Evolutionary conservation across 2,329 filamentous ascomycete genomes (phyloP), one percentile per base, ranked within the genome.

Genomic region (Stemphylium vesicarium): DNA sequence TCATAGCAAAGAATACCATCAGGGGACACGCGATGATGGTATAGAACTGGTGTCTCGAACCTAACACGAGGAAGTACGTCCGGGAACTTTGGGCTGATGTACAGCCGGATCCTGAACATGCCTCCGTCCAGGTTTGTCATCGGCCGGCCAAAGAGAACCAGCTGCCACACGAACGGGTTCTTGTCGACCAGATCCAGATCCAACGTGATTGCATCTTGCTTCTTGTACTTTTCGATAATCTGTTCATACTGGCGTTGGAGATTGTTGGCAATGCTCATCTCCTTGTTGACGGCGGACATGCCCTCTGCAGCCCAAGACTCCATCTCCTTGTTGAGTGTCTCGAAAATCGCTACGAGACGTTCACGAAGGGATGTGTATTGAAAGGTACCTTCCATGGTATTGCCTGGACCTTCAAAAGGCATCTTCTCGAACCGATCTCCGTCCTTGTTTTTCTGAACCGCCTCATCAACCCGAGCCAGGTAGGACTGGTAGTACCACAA

Each of bases 401-500:
- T 99, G 56, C 81, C 84, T 0, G 73, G 69, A 37, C 85, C 84
- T 71, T 99, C 95, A 63, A 99, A 99, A 0, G 92, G 91, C 91
- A 96, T 96, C 45, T 83, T 84, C n/a, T 79, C 75, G 68, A 99
- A 98, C 0, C 72, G 58, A 33, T 85, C 78, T 2, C 85, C 84
- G 56, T 88, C 85, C 57, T 84, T 82, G 50, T 88, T 84, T 63
- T 90, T 85, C 22, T 79, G 74, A 26, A 78, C 74, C 24, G 88
- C 89, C 56, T 86, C 82, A 33, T 86, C 81, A 46, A 96, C 87
- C 1, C 88, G 84, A 3, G 83, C 79, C 18, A 95, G 79, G 70
- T 98, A 98, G 3, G 90, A 90, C 63, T 96, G 90, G 74, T 91
- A 96, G 77, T 98, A 98, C 95, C 95, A 98, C 12, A 98, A 80